Conservation (phyloP, 1,284 basidiomycete species). For the Heterobasidion annosum region DNA sequence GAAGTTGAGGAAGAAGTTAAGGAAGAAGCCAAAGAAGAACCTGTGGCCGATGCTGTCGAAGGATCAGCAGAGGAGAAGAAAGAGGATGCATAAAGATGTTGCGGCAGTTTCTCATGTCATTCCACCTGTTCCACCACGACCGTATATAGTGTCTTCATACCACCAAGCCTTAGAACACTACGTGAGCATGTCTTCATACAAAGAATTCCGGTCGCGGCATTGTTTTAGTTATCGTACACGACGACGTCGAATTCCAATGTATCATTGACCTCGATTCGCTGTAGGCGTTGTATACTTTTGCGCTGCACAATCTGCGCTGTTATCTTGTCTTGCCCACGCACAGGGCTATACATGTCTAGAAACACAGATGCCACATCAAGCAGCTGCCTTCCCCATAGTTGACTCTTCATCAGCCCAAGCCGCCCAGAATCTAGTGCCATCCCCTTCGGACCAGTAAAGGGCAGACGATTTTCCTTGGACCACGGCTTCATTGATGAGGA, state of each 20-base stretch:
- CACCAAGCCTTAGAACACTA: slow-evolving; percentile 1
- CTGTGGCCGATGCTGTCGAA: background rate
- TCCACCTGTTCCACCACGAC: background rate
- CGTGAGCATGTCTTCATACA: background rate
- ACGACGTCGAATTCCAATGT: background rate
- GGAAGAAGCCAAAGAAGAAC: slow-evolving; percentile 17
- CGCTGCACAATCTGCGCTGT: too few relatives aligned
- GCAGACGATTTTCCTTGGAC: slow-evolving; percentile 41
- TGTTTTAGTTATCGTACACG: background rate
- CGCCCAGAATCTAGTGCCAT: slow-evolving; percentile 42
- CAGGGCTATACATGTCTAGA: too few relatives aligned
- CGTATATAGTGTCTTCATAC: slow-evolving; percentile 1
- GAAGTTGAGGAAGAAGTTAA: slow-evolving; percentile 15
- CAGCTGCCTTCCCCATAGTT: background rate
- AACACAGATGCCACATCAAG: background rate
- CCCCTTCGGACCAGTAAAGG: slow-evolving; percentile 53
- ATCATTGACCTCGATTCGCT: background rate
- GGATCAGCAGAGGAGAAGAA: slow-evolving; percentile 2
- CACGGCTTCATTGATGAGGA: slow-evolving; percentile 49
- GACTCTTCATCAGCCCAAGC: slow-evolving; percentile 47
- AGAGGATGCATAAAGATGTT: slow-evolving; percentile 1
- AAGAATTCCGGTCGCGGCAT: background rate
- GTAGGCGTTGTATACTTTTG: too few relatives aligned
- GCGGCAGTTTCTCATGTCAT: background rate
- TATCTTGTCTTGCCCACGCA: too few relatives aligned